These are phyloP conservation scores for Nicotiana rustica DNA, from an alignment of 305 asterid species.

Conservation along the genomic window DNA sequence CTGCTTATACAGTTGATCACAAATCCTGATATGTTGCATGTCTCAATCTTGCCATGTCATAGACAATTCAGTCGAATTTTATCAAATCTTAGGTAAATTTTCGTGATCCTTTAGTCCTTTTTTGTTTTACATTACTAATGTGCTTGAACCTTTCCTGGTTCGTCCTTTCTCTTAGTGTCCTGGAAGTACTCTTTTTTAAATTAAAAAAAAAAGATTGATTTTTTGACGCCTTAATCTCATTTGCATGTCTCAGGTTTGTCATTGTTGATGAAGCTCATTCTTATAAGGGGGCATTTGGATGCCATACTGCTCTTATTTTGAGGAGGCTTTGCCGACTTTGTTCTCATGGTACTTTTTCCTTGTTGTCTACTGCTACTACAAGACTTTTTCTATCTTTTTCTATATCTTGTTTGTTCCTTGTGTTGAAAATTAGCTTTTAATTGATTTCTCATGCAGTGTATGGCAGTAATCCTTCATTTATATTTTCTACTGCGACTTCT, in stretches of 20 bases:
- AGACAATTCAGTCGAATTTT: slow-evolving; percentile 77
- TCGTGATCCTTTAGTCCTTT: slow-evolving; percentile 41
- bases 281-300: slow-evolving; percentile 93
- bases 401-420: slow-evolving; percentile 28
- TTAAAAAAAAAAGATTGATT: not conserved
- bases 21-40: slow-evolving; percentile 96
- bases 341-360: slow-evolving; percentile 69
- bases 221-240: slow-evolving; percentile 18
- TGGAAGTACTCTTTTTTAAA: slow-evolving; percentile 32
- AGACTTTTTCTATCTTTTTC: slow-evolving; percentile 37
- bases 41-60: slow-evolving; percentile 90
- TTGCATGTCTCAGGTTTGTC: slow-evolving; percentile 61
- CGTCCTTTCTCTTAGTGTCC: not conserved
- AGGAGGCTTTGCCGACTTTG: slow-evolving; percentile 94
- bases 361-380: slow-evolving; percentile 18
- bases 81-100: slow-evolving; percentile 77
- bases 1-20: slow-evolving; percentile 78
- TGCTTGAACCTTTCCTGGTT: slow-evolving; percentile 22
- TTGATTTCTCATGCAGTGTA: slow-evolving; percentile 72
- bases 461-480: slow-evolving; percentile 89
- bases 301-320: slow-evolving; percentile 89
- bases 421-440: slow-evolving; percentile 38
- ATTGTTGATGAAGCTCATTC: slow-evolving; percentile 93
- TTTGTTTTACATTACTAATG: slow-evolving; percentile 27
- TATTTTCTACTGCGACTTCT: slow-evolving; percentile 95